Conservation (phyloP, 78 protist genomes). For the Cyanophora paradoxa region DNA sequence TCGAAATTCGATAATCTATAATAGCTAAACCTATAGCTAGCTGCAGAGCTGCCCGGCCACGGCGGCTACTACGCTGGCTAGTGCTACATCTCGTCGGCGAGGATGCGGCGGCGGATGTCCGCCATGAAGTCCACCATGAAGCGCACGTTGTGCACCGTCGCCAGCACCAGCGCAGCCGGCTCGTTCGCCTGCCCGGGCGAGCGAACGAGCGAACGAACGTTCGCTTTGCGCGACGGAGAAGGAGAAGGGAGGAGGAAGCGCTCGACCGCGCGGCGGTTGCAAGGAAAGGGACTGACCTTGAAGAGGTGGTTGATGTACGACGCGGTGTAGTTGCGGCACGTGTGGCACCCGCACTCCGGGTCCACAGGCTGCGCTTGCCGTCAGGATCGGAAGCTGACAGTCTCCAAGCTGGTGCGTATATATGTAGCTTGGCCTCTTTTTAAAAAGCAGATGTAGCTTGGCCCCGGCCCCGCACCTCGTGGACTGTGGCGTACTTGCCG, state of each 20-base stretch:
- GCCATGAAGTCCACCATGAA: constrained; percentile 16
- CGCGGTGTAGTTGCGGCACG: background rate
- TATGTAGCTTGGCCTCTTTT: background rate
- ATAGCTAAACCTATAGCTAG: too few relatives aligned
- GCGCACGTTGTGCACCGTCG: constrained; percentile 14
- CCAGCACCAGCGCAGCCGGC: background rate
- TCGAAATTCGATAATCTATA: too few relatives aligned
- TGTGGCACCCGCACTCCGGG: background rate
- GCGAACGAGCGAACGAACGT: too few relatives aligned
- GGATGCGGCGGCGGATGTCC: background rate
- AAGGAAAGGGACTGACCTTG: background rate
- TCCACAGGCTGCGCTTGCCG: too few relatives aligned
- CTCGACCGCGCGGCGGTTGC: background rate
- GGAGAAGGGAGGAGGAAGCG: too few relatives aligned
- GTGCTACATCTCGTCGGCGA: constrained; percentile 5
- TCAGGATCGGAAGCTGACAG: background rate
- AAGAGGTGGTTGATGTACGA: constrained; percentile 22
- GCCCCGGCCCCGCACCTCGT: background rate
- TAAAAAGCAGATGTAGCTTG: background rate
- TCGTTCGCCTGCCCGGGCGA: background rate
- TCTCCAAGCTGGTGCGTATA: background rate
- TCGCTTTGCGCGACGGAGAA: too few relatives aligned
- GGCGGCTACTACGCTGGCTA: too few relatives aligned
- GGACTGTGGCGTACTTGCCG: background rate
- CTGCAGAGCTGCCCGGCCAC: too few relatives aligned